Evolutionary conservation across 352 stramenopile species (phyloP), one percentile per base, ranked within the genome.

Genomic region (Globisporangium okanoganense): DNA sequence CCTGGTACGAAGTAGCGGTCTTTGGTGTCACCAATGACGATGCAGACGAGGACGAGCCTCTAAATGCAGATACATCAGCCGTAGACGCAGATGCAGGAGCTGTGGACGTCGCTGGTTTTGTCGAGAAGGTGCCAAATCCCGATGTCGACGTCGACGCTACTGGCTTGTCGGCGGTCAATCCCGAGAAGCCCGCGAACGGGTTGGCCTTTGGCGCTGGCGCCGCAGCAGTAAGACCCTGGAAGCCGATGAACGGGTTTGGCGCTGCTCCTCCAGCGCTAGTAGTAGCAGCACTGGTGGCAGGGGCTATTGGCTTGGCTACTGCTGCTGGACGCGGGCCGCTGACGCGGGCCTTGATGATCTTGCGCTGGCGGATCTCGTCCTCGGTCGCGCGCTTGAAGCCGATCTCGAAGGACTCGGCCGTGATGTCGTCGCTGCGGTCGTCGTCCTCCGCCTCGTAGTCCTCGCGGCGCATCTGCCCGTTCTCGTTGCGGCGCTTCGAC

Each of bases 401-500:
- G 33, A 73, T 80, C 40, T 84, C 78, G 52, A 75, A 82, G 8
- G 76, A 76, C 56, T 82, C 70, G 40, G 65, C 63, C 40, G 59
- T 62, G 29, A 75, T 63, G n/a, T 69, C 71, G 22, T 79, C 61
- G 45, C 47, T 52, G 44, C 40, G 55, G 56, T 69, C 53, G 47
- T 73, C 70, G 44, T 87, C 74, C 12, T 67, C 66, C 9, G 79
- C 79, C 54, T 94, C 86, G 72, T 89, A 94, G 38, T 95, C 84
- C 64, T 95, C 86, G 35, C 85, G 84, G 64, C 86, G 82, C 75
- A 93, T 87, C 71, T 95, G 86, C 8, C 79, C 82, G 62, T 90
- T 89, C 67, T 94, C 86, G 64, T 78, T 95, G 31, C 81, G 84
- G 62, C 86, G 86, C 83, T 95, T 95, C 8, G 80, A 78, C 82